phyloP scores from a whole-genome alignment of 108 stramenopile genomes.

The Cyclotella cryptica region DNA sequence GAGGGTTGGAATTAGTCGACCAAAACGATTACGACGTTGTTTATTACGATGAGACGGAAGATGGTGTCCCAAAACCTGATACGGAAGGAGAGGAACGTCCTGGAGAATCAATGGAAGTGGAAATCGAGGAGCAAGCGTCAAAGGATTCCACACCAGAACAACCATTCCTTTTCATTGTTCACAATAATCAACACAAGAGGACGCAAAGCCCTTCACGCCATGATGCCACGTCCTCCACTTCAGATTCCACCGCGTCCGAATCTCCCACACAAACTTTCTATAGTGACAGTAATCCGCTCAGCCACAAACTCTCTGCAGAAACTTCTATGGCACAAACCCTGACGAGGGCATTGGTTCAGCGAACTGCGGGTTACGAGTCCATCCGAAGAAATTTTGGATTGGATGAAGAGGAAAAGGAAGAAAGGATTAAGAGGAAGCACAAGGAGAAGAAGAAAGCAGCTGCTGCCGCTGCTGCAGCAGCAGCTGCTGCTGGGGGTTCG shows the following conservation, averaged over 20 bases:
- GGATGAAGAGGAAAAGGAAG: constrained; percentile 35
- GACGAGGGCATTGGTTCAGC: constrained; percentile 36
- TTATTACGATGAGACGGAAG: constrained; percentile 7
- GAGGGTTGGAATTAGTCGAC: constrained; percentile 19
- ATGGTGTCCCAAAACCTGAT: background rate
- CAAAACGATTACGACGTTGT: constrained; percentile 38
- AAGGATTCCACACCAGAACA: background rate
- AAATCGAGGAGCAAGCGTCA: background rate
- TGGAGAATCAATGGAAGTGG: constrained; percentile 8
- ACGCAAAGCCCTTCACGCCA: background rate
- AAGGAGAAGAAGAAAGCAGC: constrained; percentile 47
- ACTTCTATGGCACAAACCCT: constrained; percentile 35
- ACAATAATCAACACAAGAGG: background rate
- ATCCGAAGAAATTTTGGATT: constrained; percentile 41
- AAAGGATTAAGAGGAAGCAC: constrained; percentile 38
- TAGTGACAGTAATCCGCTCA: background rate
- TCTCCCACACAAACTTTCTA: background rate
- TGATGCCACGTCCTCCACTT: background rate
- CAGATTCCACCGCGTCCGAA: background rate
- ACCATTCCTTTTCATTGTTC: constrained; percentile 8
- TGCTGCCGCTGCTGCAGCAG: background rate
- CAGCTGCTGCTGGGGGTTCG: background rate
- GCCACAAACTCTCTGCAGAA: constrained; percentile 5
- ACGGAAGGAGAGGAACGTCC: background rate
- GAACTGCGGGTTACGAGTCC: constrained; percentile 40